Conservation (phyloP, 164 flowering plant genomes). For the Sextonia rubra region DNA sequence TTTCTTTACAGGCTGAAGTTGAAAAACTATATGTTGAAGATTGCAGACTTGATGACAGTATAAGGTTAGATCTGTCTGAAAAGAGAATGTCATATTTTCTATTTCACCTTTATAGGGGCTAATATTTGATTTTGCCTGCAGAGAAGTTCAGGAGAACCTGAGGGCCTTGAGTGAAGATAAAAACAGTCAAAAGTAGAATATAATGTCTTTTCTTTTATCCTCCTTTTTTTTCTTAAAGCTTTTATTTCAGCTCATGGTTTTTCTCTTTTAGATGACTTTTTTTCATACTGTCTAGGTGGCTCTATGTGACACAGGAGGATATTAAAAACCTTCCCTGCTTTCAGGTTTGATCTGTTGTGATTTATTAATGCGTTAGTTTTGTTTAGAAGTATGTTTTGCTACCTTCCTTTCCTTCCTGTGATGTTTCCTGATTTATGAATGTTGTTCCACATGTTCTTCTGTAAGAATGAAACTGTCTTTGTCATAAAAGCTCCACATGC, state of each 20-base stretch:
- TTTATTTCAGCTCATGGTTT: not conserved
- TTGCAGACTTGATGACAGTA: constrained; percentile 40
- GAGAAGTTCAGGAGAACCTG: constrained; percentile 47
- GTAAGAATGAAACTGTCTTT: constrained; percentile 57
- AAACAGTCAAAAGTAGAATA: constrained; percentile 41
- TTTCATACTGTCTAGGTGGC: constrained; percentile 30
- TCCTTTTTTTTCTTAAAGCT: not conserved
- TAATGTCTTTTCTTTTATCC: constrained; percentile 1
- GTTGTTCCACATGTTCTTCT: not conserved
- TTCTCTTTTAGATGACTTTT: constrained; percentile 4
- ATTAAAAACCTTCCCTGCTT: constrained; percentile 54
- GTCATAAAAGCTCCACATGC: constrained; percentile 71
- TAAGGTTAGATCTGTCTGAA: constrained; percentile 40
- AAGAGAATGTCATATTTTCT: not conserved
- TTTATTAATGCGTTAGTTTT: not conserved
- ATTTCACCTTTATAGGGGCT: constrained; percentile 9
- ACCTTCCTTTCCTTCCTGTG: not conserved
- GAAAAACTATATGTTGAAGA: constrained; percentile 43
- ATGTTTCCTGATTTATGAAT: not conserved
- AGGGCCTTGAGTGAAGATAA: constrained; percentile 40
- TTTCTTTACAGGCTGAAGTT: constrained; percentile 50
- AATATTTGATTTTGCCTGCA: constrained; percentile 24
- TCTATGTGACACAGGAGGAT: constrained; percentile 57
- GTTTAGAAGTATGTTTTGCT: not conserved
- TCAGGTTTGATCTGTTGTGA: constrained; percentile 34